Conservation (phyloP, 2,329 filamentous ascomycete genomes). For the Pseudocercospora crystallina region DNA sequence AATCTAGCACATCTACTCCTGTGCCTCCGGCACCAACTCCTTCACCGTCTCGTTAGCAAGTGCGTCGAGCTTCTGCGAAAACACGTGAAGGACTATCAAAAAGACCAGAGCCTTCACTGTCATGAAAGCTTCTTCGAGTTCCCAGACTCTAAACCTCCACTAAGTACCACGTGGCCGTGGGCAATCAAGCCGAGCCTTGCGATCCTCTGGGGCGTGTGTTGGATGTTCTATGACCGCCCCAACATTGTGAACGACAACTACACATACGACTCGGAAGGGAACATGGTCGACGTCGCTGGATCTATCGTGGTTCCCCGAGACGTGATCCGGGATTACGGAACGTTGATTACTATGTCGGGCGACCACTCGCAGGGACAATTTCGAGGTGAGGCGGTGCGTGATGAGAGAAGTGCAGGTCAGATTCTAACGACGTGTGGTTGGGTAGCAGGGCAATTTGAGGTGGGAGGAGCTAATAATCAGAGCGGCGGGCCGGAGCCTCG, state of each 20-base stretch:
- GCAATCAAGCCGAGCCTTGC: conserved; percentile 37
- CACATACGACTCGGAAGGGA: neutral
- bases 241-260: neutral
- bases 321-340: neutral
- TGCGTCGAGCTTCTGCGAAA: conserved; percentile 20
- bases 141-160: conserved; percentile 32
- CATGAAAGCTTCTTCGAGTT: conserved; percentile 35
- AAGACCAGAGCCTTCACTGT: conserved; percentile 22
- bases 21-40: conserved; percentile 38
- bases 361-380: neutral
- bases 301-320: neutral
- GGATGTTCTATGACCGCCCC: conserved; percentile 34
- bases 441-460: too few species aligned
- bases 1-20: conserved; percentile 16
- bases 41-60: conserved; percentile 26
- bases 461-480: too few species aligned
- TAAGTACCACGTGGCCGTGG: conserved; percentile 42
- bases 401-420: too few species aligned
- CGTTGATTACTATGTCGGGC: neutral
- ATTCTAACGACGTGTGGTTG: too few species aligned
- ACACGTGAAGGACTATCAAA: conserved; percentile 26
- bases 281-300: conserved; percentile 6
- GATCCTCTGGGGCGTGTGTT: conserved; percentile 40
- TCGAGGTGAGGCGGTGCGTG: conserved; percentile 1
- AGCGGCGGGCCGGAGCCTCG: too few species aligned